Evolutionary conservation across 192 early-diverging fungal species (phyloP), one percentile per base, ranked within the genome.

Genomic region (Linnemannia hyalina): DNA sequence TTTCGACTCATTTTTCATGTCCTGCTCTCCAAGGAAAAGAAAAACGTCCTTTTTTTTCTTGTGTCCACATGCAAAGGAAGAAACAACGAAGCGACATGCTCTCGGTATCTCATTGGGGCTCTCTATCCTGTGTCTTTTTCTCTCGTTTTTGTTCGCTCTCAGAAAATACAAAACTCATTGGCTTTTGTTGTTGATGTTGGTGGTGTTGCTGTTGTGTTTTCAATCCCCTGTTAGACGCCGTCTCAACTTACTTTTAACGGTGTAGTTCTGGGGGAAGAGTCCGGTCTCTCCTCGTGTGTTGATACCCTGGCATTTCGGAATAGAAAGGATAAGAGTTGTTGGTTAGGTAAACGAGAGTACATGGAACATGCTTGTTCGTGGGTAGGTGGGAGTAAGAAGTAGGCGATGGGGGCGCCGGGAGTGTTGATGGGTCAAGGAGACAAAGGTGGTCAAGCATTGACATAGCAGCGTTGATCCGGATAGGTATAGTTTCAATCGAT

Each of bases 231-330:
- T 18, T n/a, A 20, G 10, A 54, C 18, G 36, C 47, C 47, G 22
- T 79, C n/a, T 54, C 42, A 26, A 63, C 76, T 76, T 78, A 79
- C 77, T 80, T 68, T 75, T 60, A 0, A 65, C 63, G 22, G 76
- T 84, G 68, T 79, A 76, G 38, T 80, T 73, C n/a, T 90, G 91
- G 52, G 95, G 95, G 73, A 96, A 96, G 41, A 96, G 90, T 35
- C 95, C 95, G n/a, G 89, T 90, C 41, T 94, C 82, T 49, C 94
- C 94, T 29, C 89, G 88, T n/a, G 85, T 65, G 73, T 95, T 95
- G 68, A 88, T 90, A 16, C 95, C 95, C 95, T 95, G 40, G 76
- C 22, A 75, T 15, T 6, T 23, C 46, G n/a, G 49, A 88, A 73
- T 72, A 18, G 68, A 32, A 46, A 26, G 46, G 2, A 29, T 47